Conservation (phyloP, 208 protist genomes). For the Leishmania major region DNA sequence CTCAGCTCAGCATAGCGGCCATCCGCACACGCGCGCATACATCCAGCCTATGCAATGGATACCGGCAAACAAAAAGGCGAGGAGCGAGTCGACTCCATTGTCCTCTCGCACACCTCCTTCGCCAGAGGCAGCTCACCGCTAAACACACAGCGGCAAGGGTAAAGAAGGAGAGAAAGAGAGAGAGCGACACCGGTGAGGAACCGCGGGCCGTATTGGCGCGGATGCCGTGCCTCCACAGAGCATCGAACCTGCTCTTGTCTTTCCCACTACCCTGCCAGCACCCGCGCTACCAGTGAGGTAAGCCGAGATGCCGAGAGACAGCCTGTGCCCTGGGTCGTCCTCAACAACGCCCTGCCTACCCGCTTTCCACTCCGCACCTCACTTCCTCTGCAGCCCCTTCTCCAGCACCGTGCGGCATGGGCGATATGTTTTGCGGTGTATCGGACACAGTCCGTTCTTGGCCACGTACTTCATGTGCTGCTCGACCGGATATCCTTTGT, state of each 20-base stretch:
- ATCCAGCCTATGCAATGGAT: background rate
- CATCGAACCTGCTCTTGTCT: background rate
- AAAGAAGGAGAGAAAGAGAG: background rate
- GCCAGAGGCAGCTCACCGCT: background rate
- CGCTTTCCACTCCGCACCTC: background rate
- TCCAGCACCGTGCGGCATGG: conserved; percentile 65
- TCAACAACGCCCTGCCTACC: background rate
- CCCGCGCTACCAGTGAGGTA: background rate
- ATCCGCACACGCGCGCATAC: background rate
- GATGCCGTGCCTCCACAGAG: background rate
- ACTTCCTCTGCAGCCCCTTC: conserved; percentile 36
- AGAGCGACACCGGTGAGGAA: background rate
- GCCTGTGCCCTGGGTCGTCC: too few relatives aligned
- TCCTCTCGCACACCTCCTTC: background rate
- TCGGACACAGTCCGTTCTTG: conserved; percentile 64
- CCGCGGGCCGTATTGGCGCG: background rate
- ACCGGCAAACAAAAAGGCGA: background rate
- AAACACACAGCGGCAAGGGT: background rate
- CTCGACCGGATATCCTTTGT: conserved; percentile 91
- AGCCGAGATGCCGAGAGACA: background rate
- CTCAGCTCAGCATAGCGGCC: background rate
- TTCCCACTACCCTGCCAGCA: background rate
- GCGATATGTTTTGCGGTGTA: conserved; percentile 85
- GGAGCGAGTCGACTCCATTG: background rate
- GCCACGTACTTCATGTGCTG: conserved; percentile 81